Evolutionary conservation across 148 eudicot species (phyloP).

Genomic region (Pouteria glomerata): DNA sequence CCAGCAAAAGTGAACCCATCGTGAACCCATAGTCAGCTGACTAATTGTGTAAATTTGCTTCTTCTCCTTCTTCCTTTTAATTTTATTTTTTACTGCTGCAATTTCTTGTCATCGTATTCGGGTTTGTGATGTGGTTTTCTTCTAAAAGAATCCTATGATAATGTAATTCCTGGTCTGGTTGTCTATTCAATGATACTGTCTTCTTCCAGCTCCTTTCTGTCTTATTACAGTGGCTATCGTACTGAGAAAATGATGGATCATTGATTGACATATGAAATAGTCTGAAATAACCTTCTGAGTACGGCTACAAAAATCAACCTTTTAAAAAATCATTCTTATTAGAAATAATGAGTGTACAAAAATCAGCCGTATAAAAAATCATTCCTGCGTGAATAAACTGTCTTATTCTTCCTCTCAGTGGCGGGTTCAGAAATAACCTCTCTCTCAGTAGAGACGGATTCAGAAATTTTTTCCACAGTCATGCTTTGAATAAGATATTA

Average conservation of each 20-base stretch:
- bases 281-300: too few relatives aligned
- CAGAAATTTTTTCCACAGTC: too few relatives aligned
- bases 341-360: too few relatives aligned
- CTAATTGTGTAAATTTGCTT: conserved; percentile 3
- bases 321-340: not conserved
- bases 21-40: not conserved
- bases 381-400: too few relatives aligned
- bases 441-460: too few relatives aligned
- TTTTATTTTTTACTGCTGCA: not conserved
- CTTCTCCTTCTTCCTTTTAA: not conserved
- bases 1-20: not conserved
- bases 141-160: not conserved
- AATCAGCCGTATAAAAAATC: too few relatives aligned
- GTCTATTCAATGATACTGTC: not conserved
- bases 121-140: conserved; percentile 2
- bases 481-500: too few relatives aligned
- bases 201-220: not conserved
- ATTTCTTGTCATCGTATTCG: not conserved
- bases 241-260: not conserved
- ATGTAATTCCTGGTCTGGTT: conserved; percentile 5
- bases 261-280: too few relatives aligned
- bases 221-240: not conserved
- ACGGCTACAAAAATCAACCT: too few relatives aligned
- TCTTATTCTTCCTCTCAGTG: too few relatives aligned
- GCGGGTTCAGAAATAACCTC: too few relatives aligned